A percentile compares a stretch with the other conserved stretches of the same genome.
Conservation (phyloP, 1,139 yeast species). For the Geotrichum armillariae region DNA sequence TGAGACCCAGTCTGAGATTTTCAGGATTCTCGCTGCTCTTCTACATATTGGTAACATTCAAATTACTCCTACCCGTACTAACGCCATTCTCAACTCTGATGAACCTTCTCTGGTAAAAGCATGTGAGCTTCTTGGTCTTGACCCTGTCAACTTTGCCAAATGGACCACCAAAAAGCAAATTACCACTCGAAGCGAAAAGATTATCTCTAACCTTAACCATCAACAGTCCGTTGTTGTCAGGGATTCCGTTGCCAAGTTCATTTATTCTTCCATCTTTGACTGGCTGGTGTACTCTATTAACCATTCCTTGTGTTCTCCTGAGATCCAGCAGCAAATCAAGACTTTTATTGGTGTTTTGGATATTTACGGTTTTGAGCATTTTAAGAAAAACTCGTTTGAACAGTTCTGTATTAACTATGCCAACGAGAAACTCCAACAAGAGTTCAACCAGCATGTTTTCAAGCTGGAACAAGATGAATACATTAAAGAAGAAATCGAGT, state of each 20-base stretch:
- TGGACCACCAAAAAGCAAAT: slow-evolving; percentile 96
- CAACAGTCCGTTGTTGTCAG: slow-evolving; percentile 89
- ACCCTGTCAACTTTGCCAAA: slow-evolving; percentile 71
- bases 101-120: slow-evolving; percentile 85
- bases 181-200: slow-evolving; percentile 88
- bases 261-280: slow-evolving; percentile 89
- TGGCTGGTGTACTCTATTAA: slow-evolving; percentile 91
- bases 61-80: slow-evolving; percentile 81
- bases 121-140: slow-evolving; percentile 81
- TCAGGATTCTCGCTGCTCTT: slow-evolving; percentile 80
- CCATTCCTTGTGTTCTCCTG: slow-evolving; percentile 72
- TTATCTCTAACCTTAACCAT: slow-evolving; percentile 77
- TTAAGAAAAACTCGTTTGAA: slow-evolving; percentile 90
- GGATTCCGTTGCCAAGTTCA: slow-evolving; percentile 93
- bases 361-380: slow-evolving; percentile 97
- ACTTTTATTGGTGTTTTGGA: slow-evolving; percentile 95
- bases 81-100: slow-evolving; percentile 78
- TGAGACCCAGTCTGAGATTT: slow-evolving; percentile 65
- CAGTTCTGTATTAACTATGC: slow-evolving; percentile 98
- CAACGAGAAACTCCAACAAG: slow-evolving; percentile 95
- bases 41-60: slow-evolving; percentile 93
- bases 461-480: slow-evolving; percentile 96
- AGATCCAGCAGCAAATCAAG: slow-evolving; percentile 52
- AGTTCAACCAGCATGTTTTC: slow-evolving; percentile 95
- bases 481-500: slow-evolving; percentile 86